phyloP scores from a whole-genome alignment of 345 rosid genomes.

The Gossypium turneri region DNA sequence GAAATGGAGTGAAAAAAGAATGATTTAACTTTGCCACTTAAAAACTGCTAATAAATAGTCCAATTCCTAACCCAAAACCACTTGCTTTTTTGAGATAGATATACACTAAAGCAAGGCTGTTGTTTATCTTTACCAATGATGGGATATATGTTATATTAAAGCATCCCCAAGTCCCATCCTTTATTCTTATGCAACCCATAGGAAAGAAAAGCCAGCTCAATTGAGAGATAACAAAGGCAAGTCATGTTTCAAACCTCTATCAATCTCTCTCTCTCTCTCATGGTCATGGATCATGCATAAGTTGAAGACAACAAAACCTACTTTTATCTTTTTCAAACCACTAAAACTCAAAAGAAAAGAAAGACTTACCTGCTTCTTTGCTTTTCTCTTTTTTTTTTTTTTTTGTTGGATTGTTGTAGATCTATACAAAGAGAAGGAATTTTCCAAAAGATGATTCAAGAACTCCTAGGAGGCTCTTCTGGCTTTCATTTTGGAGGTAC shows the following conservation, averaged over 20 bases:
- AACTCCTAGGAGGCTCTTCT: conserved; percentile 51
- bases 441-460: conserved; percentile 57
- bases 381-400: conserved; percentile 49
- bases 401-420: conserved; percentile 63
- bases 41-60: neutral
- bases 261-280: conserved; percentile 3
- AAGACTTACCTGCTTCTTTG: conserved; percentile 27
- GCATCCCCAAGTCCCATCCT: conserved; percentile 8
- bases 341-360: conserved; percentile 37
- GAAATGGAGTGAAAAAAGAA: neutral
- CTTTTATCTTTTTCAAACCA: conserved; percentile 32
- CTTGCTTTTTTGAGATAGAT: neutral
- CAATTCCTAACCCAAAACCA: conserved; percentile 1
- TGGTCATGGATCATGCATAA: conserved; percentile 13
- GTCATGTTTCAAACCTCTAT: conserved; percentile 14
- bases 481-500: conserved; percentile 31
- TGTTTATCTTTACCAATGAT: conserved; percentile 8
- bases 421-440: conserved; percentile 27
- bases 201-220: conserved; percentile 12
- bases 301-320: conserved; percentile 28
- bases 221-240: conserved; percentile 30
- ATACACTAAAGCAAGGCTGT: conserved; percentile 1
- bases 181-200: conserved; percentile 25
- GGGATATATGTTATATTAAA: conserved; percentile 18
- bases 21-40: neutral